phyloP scores from a whole-genome alignment of 371 early-diverging fungal genomes.

The Mortierella polycephala region DNA sequence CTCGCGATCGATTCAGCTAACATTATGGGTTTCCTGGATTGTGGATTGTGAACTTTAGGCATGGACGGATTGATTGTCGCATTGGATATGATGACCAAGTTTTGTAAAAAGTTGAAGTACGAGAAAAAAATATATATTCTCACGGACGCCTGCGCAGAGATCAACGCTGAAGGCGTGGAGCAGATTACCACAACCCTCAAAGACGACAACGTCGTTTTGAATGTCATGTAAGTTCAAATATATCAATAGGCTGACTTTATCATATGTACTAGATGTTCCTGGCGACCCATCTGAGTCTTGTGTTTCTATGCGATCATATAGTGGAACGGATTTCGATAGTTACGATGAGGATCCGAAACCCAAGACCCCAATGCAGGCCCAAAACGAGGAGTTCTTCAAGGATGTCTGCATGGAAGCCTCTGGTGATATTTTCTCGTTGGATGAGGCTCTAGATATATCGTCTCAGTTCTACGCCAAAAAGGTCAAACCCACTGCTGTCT shows the following conservation, averaged over 20 bases:
- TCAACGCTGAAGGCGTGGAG: slow-evolving; percentile 62
- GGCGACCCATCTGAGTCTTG: neutral
- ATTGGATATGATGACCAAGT: slow-evolving; percentile 61
- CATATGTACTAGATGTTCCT: neutral
- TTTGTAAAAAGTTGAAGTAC: slow-evolving; percentile 74
- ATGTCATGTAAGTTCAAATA: slow-evolving; percentile 65
- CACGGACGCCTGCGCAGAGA: slow-evolving; percentile 65
- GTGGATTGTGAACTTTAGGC: slow-evolving; percentile 37
- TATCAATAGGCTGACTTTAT: neutral
- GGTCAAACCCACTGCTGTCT: slow-evolving; percentile 67
- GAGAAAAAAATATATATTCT: slow-evolving; percentile 71
- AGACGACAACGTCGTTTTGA: slow-evolving; percentile 59
- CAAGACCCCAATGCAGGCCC: slow-evolving; percentile 28
- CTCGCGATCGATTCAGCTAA: neutral
- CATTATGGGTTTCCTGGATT: neutral
- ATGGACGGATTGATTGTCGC: slow-evolving; percentile 77
- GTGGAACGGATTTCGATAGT: slow-evolving; percentile 42
- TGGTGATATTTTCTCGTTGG: slow-evolving; percentile 55
- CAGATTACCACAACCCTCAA: slow-evolving; percentile 56
- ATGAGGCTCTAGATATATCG: slow-evolving; percentile 63
- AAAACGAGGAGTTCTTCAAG: slow-evolving; percentile 60
- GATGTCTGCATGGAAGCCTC: slow-evolving; percentile 37
- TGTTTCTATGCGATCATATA: slow-evolving; percentile 2
- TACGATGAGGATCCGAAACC: slow-evolving; percentile 17
- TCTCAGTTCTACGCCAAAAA: slow-evolving; percentile 61